A percentile compares a stretch with the other conserved stretches of the same genome.
Evolutionary conservation across 495 filamentous ascomycete species (phyloP).

Genomic region (Platismatia glauca): DNA sequence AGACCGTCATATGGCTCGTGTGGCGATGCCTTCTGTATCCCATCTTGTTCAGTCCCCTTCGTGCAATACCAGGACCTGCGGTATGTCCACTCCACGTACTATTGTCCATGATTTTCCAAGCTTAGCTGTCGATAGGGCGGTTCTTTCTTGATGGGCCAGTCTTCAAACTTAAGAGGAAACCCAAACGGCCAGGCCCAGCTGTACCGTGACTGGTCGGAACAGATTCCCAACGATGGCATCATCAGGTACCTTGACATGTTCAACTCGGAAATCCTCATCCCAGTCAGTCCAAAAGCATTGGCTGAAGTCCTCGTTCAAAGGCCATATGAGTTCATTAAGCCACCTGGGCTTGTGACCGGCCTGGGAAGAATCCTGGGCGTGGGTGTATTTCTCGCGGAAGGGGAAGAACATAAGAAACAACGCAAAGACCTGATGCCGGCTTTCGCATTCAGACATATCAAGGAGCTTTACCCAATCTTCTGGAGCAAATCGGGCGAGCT

Average conservation of each 20-base stretch:
- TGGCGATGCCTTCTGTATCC: slow-evolving; percentile 1
- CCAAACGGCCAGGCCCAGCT: not conserved
- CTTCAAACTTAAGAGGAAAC: not conserved
- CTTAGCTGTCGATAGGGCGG: not conserved
- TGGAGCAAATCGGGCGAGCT: slow-evolving; percentile 59
- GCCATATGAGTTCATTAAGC: slow-evolving; percentile 74
- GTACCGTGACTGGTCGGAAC: not conserved
- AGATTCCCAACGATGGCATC: slow-evolving; percentile 5
- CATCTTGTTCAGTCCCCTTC: not conserved
- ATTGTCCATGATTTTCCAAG: too few relatives aligned
- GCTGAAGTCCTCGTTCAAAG: slow-evolving; percentile 57
- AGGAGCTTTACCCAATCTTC: slow-evolving; percentile 76
- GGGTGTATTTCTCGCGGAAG: slow-evolving; percentile 74
- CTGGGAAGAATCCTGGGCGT: slow-evolving; percentile 61
- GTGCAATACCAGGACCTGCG: not conserved
- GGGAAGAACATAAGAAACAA: slow-evolving; percentile 73
- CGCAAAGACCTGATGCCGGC: slow-evolving; percentile 74
- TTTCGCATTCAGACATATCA: slow-evolving; percentile 81
- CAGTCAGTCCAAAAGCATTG: slow-evolving; percentile 56
- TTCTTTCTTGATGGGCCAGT: not conserved
- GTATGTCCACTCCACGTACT: not conserved
- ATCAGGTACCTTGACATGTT: slow-evolving; percentile 27
- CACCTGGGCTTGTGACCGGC: slow-evolving; percentile 41
- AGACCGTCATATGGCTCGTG: not conserved
- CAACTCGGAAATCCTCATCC: slow-evolving; percentile 60